Evolutionary conservation across 805 yeast genomes (phyloP).

Genomic region (Metschnikowia lunata): DNA sequence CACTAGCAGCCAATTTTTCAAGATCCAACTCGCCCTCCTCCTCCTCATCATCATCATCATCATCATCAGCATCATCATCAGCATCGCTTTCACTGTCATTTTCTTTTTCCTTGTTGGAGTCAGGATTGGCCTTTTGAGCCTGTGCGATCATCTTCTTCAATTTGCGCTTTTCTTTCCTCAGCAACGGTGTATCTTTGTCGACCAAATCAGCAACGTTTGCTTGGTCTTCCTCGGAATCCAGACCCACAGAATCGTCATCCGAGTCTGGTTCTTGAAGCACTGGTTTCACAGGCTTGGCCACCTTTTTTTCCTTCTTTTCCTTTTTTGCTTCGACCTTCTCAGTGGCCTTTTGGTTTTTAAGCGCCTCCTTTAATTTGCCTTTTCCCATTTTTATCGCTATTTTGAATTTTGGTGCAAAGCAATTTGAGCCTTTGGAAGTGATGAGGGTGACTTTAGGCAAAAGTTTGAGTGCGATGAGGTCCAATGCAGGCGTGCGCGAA

Average conservation of each 20-base stretch:
- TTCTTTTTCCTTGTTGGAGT: slow-evolving; percentile 31
- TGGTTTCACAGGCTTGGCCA: slow-evolving; percentile 11
- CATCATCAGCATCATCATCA: slow-evolving; percentile 32
- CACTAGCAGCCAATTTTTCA: slow-evolving; percentile 54
- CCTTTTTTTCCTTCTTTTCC: slow-evolving; percentile 3
- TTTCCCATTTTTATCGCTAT: slow-evolving; percentile 12
- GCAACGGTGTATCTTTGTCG: slow-evolving; percentile 30
- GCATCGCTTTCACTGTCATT: slow-evolving; percentile 42
- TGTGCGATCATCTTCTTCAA: slow-evolving; percentile 46
- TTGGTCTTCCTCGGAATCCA: slow-evolving; percentile 27
- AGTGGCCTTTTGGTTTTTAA: slow-evolving; percentile 14
- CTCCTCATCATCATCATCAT: slow-evolving; percentile 39
- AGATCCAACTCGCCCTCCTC: slow-evolving; percentile 39
- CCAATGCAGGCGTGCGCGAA: slow-evolving; percentile 9
- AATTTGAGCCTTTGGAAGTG: no score
- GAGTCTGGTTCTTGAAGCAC: slow-evolving; percentile 13
- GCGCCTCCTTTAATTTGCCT: slow-evolving; percentile 18
- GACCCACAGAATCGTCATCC: slow-evolving; percentile 10
- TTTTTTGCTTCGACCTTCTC: slow-evolving; percentile 6
- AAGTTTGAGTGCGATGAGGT: slow-evolving; percentile 15
- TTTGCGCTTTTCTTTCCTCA: slow-evolving; percentile 61
- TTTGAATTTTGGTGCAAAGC: not conserved
- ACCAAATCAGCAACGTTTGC: slow-evolving; percentile 39
- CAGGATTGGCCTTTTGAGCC: slow-evolving; percentile 28
- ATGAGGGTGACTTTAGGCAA: not conserved